Percentiles rank a stretch among this genome's conserved stretches.
These are phyloP conservation scores for Nannochloris sp. DNA, from an alignment of 139 green algal genomes.

Conservation along the genomic window DNA sequence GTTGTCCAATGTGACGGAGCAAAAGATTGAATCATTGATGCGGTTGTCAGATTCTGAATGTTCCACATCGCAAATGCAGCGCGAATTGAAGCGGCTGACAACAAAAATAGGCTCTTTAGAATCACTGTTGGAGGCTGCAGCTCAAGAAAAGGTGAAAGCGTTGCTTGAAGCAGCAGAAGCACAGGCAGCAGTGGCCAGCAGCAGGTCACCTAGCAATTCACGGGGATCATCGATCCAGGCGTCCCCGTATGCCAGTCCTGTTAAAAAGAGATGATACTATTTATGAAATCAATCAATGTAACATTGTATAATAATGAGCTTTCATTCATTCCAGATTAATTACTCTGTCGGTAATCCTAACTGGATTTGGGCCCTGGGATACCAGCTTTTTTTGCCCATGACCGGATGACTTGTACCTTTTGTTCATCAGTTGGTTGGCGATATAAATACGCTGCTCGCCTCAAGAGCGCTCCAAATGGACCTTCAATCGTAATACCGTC, in stretches of 20 bases:
- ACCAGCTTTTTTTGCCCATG: conserved; percentile 43
- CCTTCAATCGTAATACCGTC: conserved; percentile 70
- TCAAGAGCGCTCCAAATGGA: conserved; percentile 59
- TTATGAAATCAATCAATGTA: neutral
- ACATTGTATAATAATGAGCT: neutral
- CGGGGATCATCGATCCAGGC: neutral
- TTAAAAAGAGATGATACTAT: too few relatives aligned
- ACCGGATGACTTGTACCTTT: conserved; percentile 48
- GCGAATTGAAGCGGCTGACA: conserved; percentile 1
- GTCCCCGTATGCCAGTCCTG: neutral
- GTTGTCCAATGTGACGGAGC: conserved; percentile 2
- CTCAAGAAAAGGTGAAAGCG: conserved; percentile 6
- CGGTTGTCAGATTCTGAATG: conserved; percentile 1
- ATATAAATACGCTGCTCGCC: conserved; percentile 84
- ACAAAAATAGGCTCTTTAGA: neutral
- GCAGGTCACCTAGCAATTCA: neutral
- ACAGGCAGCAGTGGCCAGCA: neutral
- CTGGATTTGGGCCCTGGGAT: neutral
- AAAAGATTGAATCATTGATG: conserved; percentile 8
- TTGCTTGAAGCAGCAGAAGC: conserved; percentile 4
- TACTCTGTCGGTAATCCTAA: too few relatives aligned
- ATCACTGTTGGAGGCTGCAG: neutral
- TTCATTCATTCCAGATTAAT: too few relatives aligned
- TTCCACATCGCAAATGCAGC: neutral
- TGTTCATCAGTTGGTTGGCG: conserved; percentile 87